These are phyloP conservation scores for Cladobotryum mycophilum DNA, from an alignment of 2,329 filamentous ascomycete genomes.

Conservation along the genomic window DNA sequence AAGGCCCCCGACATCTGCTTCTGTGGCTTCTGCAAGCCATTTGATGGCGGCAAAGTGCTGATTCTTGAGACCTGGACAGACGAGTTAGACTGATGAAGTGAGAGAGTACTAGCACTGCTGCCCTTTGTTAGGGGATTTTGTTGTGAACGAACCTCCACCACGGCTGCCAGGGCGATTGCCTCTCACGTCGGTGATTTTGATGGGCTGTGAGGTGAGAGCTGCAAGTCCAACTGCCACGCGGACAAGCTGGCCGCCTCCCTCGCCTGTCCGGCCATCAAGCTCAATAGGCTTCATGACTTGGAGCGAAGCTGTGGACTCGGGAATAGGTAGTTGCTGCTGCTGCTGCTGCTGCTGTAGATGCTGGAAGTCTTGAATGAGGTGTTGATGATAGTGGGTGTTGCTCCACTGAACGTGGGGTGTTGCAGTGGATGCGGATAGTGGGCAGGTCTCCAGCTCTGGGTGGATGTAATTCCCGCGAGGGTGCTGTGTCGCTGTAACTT, in stretches of 20 bases:
- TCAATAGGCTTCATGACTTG: conserved; percentile 31
- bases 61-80: conserved; percentile 46
- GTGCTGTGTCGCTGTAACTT: too few species aligned
- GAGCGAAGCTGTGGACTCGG: background rate
- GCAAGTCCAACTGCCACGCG: conserved; percentile 50
- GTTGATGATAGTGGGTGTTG: background rate
- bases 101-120: too few species aligned
- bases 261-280: conserved; percentile 51
- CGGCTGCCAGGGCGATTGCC: conserved; percentile 40
- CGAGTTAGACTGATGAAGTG: too few species aligned
- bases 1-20: conserved; percentile 45
- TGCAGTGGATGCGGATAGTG: too few species aligned
- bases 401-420: background rate
- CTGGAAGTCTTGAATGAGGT: background rate
- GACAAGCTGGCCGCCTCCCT: conserved; percentile 57
- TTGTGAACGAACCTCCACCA: conserved; percentile 22
- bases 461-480: too few species aligned
- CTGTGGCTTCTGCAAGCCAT: conserved; percentile 47
- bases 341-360: background rate
- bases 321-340: too few species aligned
- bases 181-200: conserved; percentile 49
- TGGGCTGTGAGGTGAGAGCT: conserved; percentile 46
- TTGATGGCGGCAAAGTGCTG: conserved; percentile 54
- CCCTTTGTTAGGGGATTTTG: background rate
- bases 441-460: too few species aligned